Conservation (phyloP, 2,329 filamentous ascomycete species). For the Neocucurbitaria cava region DNA sequence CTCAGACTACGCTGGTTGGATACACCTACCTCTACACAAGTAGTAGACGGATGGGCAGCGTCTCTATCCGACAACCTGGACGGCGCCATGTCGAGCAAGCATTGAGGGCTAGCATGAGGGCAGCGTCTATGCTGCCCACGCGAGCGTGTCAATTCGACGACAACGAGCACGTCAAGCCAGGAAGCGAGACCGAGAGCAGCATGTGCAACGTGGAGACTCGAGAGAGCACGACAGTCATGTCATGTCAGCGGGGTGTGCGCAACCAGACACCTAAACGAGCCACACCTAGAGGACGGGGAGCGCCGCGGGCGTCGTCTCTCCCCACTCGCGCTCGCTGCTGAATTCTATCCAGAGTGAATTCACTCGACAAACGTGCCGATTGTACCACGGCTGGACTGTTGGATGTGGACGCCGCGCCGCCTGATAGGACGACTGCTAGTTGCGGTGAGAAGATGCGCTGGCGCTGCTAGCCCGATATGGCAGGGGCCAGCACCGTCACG, state of each 20-base stretch:
- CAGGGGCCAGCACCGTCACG: slow-evolving; percentile 34
- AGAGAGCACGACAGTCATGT: slow-evolving; percentile 44
- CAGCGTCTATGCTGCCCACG: slow-evolving; percentile 20
- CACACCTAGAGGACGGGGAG: slow-evolving; percentile 19
- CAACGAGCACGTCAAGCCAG: slow-evolving; percentile 13
- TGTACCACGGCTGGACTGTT: slow-evolving; percentile 44
- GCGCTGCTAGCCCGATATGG: slow-evolving; percentile 33
- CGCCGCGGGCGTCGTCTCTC: slow-evolving; percentile 18
- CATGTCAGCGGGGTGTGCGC: slow-evolving; percentile 36
- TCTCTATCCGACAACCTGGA: slow-evolving; percentile 34
- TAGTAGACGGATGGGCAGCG: slow-evolving; percentile 33
- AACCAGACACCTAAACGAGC: slow-evolving; percentile 29
- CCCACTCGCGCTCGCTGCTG: slow-evolving; percentile 23
- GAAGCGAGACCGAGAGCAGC: slow-evolving; percentile 30
- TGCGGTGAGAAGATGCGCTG: slow-evolving; percentile 51
- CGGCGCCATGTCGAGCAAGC: slow-evolving; percentile 7
- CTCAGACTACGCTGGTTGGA: slow-evolving; percentile 7
- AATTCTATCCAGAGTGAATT: slow-evolving; percentile 24
- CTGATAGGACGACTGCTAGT: slow-evolving; percentile 41
- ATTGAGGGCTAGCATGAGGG: slow-evolving; percentile 7
- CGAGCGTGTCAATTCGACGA: slow-evolving; percentile 24
- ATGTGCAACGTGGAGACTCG: slow-evolving; percentile 50
- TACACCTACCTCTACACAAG: too few species aligned
- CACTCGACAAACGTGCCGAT: slow-evolving; percentile 45
- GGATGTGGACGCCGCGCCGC: slow-evolving; percentile 38